Percentiles rank a stretch among this genome's conserved stretches.
Conservation (phyloP, 257 asterid genomes). For the Galeopsis tetrahit region DNA sequence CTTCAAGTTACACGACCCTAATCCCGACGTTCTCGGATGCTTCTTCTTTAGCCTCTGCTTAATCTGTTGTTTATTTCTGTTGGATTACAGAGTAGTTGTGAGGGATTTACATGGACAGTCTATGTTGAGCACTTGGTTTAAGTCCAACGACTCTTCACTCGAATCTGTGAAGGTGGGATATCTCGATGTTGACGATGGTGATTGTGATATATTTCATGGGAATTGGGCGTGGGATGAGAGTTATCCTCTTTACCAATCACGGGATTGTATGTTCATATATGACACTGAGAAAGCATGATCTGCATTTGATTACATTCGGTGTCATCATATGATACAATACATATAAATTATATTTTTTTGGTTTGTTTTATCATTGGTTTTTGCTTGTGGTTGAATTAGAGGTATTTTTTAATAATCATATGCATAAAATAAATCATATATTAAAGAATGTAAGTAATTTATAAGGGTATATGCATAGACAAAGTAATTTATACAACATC, state of each 20-base stretch:
- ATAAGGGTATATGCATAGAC: too few species aligned
- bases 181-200: constrained; percentile 56
- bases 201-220: constrained; percentile 74
- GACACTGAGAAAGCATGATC: too few species aligned
- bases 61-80: constrained; percentile 50
- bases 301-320: too few species aligned
- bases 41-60: constrained; percentile 60
- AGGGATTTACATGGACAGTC: constrained; percentile 45
- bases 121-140: constrained; percentile 42
- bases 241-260: constrained; percentile 70
- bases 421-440: too few species aligned
- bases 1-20: constrained; percentile 56
- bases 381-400: too few species aligned
- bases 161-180: constrained; percentile 46
- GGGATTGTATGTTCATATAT: constrained; percentile 72
- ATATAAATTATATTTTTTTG: too few species aligned
- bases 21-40: constrained; percentile 59
- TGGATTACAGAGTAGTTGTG: constrained; percentile 60
- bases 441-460: too few species aligned
- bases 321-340: too few species aligned
- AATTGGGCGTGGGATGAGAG: constrained; percentile 89
- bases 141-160: constrained; percentile 35
- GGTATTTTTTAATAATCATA: too few species aligned
- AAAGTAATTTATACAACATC: too few species aligned
- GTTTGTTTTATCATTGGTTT: too few species aligned